Conservation (phyloP, 768 basidiomycete genomes). For the Udeniomyces megalosporus region DNA sequence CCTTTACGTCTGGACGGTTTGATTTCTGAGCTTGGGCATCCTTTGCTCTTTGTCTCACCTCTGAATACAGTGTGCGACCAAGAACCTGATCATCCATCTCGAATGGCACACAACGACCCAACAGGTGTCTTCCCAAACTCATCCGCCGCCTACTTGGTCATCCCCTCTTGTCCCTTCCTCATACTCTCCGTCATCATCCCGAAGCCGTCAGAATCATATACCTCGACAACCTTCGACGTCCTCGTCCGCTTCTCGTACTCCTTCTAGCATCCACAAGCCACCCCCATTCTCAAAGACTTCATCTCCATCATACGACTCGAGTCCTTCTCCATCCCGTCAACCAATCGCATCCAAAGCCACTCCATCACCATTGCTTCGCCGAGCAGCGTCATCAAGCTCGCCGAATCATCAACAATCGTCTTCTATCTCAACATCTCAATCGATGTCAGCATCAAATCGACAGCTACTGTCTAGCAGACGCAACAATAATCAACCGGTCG, state of each 20-base stretch:
- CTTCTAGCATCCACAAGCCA: background rate
- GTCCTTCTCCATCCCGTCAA: no score
- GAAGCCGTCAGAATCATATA: background rate
- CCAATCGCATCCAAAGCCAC: no score
- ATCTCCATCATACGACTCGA: no score
- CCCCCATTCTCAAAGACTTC: background rate
- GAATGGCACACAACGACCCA: constrained; percentile 13
- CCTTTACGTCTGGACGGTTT: no score
- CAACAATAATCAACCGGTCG: no score
- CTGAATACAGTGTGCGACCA: constrained; percentile 18
- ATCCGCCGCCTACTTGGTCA: background rate
- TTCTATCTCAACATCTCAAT: no score
- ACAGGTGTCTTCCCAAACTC: background rate
- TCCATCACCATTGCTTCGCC: no score
- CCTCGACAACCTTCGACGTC: background rate
- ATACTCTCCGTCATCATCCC: background rate
- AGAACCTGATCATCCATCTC: constrained; percentile 19
- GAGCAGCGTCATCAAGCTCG: no score
- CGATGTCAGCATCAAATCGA: no score
- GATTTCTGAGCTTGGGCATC: background rate
- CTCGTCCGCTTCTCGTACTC: background rate
- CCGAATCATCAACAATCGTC: no score
- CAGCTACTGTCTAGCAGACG: no score
- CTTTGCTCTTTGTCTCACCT: background rate
- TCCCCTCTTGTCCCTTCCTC: background rate